Base-by-base conservation (phyloP, 345 rosid species). In the Salix viminalis region DNA sequence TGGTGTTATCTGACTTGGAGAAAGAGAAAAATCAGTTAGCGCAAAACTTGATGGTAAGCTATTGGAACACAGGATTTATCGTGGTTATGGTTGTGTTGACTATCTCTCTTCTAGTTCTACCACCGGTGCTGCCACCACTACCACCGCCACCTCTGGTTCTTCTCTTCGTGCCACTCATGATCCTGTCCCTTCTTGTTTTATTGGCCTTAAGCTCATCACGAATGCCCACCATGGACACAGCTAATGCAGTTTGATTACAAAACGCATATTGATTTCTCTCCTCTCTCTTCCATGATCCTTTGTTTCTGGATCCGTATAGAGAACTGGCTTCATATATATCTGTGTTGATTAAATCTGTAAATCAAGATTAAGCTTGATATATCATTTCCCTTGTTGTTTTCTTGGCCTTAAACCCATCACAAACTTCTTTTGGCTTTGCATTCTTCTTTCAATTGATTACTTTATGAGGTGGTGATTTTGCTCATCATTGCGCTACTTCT, bases 121-220 rank as follows among this genome's bases (percentile, higher is more conserved):
- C 77, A 10, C 70, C 2, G 24, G 28, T 54, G 3, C 37, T 74
- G 12, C 77, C 77, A 64, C 77, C 77, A 30, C 13, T 74, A 6
- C 70, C 77, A 5, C 77, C 77, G 16, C 77, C 70, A 19, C 77
- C 77, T 6, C 0, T 26, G 26, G 23, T 32, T 64, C 70, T 74
- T 44, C 70, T 74, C 7, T n/a, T 74, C 1, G 26, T 74, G 11
- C 77, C 77, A 0, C 60, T 74, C 62, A 46, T 74, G 28, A 64
- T 74, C 39, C 2, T 74, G 70, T 65, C 28, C 30, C 32, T 65
- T 42, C 77, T 74, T 28, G 28, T 74, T 9, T 15, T 74, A 7
- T 5, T 74, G 30, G 77, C 77, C n/a, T 32, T 74, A 7, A 28
- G 39, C n/a, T 19, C 28, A 28, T 65, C 60, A 12, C 61, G 46